phyloP scores from a whole-genome alignment of 2,329 filamentous ascomycete genomes.

The Sarocladium brachiariae region DNA sequence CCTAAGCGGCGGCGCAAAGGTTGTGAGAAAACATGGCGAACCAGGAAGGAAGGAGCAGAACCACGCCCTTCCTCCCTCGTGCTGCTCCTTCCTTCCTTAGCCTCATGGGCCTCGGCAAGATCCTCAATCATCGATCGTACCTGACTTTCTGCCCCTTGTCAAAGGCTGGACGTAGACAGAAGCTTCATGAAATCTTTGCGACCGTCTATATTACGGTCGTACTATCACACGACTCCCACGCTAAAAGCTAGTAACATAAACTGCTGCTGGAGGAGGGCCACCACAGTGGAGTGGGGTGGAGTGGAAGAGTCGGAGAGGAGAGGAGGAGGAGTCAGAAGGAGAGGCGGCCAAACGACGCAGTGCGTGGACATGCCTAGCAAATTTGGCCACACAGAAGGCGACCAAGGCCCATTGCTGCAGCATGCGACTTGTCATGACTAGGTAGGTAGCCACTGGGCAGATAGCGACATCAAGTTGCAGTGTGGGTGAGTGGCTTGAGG shows the following conservation, averaged over 20 bases:
- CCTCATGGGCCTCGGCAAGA: not conserved
- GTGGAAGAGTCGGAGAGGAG: constrained; percentile 2
- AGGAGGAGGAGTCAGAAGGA: not conserved
- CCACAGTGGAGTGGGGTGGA: constrained; percentile 7
- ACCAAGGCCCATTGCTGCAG: not conserved
- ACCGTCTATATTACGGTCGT: constrained; percentile 4
- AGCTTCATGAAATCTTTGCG: not conserved
- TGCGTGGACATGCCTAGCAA: too few relatives aligned
- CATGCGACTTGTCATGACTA: not conserved
- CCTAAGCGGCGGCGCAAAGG: not conserved
- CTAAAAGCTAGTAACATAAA: not conserved
- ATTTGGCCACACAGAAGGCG: too few relatives aligned
- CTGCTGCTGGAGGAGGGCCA: not conserved
- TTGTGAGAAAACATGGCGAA: not conserved
- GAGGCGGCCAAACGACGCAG: not conserved
- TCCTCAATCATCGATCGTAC: not conserved
- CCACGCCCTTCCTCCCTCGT: not conserved
- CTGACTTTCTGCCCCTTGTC: not conserved
- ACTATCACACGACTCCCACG: constrained; percentile 4
- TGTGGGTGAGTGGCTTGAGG: not conserved
- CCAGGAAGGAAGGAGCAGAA: not conserved
- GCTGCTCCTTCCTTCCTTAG: too few relatives aligned
- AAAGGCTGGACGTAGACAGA: not conserved
- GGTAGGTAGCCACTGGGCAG: not conserved
- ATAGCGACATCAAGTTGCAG: not conserved